A percentile compares a stretch with the other conserved stretches of the same genome.
phyloP scores from a whole-genome alignment of 495 filamentous ascomycete species.

The Talaromyces trachyspermus region DNA sequence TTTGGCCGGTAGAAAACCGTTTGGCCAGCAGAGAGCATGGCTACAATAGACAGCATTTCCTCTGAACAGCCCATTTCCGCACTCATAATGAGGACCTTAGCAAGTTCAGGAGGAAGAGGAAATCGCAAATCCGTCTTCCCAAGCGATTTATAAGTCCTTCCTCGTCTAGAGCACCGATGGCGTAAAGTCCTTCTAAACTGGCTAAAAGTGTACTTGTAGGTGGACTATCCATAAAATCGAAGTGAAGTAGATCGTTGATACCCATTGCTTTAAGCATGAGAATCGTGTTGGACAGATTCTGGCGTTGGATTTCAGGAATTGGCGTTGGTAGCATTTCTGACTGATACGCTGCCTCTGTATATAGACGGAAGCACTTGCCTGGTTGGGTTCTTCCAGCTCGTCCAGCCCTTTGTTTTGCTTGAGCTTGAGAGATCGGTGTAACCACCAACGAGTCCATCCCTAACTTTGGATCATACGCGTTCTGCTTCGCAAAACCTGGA shows the following conservation, averaged over 20 bases:
- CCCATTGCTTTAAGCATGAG: constrained; percentile 99
- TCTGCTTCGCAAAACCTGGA: constrained; percentile 96
- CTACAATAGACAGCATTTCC: constrained; percentile 88
- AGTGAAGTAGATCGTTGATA: constrained; percentile 94
- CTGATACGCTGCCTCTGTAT: constrained; percentile 93
- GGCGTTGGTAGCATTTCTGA: constrained; percentile 95
- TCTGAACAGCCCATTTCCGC: constrained; percentile 86
- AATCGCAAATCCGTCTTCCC: constrained; percentile 96
- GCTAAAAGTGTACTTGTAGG: too few relatives aligned
- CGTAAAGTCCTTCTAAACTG: too few relatives aligned
- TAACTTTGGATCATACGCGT: constrained; percentile 91
- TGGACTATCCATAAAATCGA: constrained; percentile 98
- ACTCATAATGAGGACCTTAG: constrained; percentile 82
- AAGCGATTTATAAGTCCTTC: constrained; percentile 91
- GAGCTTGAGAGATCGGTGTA: constrained; percentile 92
- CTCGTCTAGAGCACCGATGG: constrained; percentile 88
- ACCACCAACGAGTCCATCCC: constrained; percentile 96
- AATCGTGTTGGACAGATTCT: constrained; percentile 91
- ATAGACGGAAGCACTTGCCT: constrained; percentile 92
- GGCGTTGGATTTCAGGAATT: constrained; percentile 93
- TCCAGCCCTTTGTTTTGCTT: constrained; percentile 90
- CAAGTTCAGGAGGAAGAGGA: constrained; percentile 85
- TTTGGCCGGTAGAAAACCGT: constrained; percentile 91
- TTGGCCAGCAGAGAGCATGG: constrained; percentile 74
- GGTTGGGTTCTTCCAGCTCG: constrained; percentile 91